These are phyloP conservation scores for Aspergillus sp. DNA, from an alignment of 2,329 filamentous ascomycete species.

Conservation along the genomic window DNA sequence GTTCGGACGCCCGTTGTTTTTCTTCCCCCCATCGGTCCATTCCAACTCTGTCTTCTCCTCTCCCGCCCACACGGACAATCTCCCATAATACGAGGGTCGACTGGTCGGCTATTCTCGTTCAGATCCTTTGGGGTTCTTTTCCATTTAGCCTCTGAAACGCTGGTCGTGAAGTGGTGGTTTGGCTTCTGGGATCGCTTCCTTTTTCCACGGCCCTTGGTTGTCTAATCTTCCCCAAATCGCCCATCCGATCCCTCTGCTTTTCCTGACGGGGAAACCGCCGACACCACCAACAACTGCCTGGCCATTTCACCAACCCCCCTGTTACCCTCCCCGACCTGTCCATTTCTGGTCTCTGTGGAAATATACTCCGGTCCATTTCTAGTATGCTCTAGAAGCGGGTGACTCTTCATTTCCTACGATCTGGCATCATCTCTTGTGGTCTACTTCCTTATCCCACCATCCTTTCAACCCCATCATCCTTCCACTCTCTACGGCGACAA, in stretches of 20 bases:
- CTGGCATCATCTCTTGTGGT: slow-evolving; percentile 1
- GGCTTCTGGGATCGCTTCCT: not conserved
- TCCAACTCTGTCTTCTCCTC: slow-evolving; percentile 6
- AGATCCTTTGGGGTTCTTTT: not conserved
- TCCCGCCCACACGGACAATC: not conserved
- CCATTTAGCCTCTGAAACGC: not conserved
- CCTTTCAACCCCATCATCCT: slow-evolving; percentile 1
- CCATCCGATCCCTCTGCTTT: not conserved
- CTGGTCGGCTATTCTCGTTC: slow-evolving; percentile 3
- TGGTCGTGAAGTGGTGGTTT: not conserved
- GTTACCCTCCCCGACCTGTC: not conserved
- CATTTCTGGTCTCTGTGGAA: not conserved
- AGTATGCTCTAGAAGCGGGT: slow-evolving; percentile 2
- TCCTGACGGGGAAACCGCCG: no score
- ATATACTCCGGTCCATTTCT: not conserved
- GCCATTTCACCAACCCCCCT: no score
- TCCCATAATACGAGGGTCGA: not conserved
- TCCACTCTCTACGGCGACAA: slow-evolving; percentile 8
- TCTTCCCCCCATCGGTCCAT: slow-evolving; percentile 8
- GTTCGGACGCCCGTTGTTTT: not conserved
- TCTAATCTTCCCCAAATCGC: not conserved
- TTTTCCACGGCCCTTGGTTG: not conserved
- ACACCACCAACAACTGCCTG: no score
- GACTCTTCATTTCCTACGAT: not conserved
- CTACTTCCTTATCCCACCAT: not conserved